These are phyloP conservation scores for Monascus purpureus DNA, from an alignment of 495 filamentous ascomycete species.

Conservation along the genomic window DNA sequence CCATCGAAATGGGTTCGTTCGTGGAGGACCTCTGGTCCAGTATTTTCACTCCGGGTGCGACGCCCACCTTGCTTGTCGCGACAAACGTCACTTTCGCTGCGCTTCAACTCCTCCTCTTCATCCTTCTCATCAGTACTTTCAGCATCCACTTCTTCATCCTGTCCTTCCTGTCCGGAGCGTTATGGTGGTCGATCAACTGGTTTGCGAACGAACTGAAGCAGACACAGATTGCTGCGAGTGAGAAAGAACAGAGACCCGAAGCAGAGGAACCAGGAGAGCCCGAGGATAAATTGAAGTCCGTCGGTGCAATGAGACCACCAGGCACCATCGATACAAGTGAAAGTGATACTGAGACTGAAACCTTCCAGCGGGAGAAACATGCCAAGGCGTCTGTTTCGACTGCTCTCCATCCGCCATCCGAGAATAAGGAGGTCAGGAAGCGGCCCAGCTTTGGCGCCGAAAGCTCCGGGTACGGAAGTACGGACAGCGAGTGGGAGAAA, in stretches of 20 bases:
- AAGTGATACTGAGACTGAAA: conserved; percentile 39
- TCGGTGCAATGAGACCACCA: conserved; percentile 20
- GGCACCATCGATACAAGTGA: conserved; percentile 18
- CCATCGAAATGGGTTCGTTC: conserved; percentile 66
- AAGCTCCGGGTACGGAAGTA: conserved; percentile 37
- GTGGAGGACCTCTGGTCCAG: conserved; percentile 73
- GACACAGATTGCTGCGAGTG: conserved; percentile 45
- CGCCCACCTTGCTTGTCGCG: conserved; percentile 72
- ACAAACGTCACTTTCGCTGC: conserved; percentile 81
- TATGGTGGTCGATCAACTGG: conserved; percentile 96
- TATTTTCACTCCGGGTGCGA: conserved; percentile 84
- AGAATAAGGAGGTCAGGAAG: conserved; percentile 22
- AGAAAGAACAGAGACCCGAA: conserved; percentile 23
- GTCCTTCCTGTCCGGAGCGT: conserved; percentile 57
- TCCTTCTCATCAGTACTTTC: conserved; percentile 65
- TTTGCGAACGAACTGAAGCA: conserved; percentile 68
- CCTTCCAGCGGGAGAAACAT: conserved; percentile 10
- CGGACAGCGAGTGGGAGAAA: conserved; percentile 45
- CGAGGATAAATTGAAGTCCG: conserved; percentile 11
- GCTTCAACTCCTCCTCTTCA: conserved; percentile 64
- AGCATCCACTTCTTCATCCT: conserved; percentile 80
- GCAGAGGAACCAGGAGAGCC: too few relatives aligned
- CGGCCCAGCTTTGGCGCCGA: conserved; percentile 28
- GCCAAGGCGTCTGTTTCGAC: conserved; percentile 7
- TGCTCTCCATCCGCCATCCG: conserved; percentile 15